Evolutionary conservation across 2,329 filamentous ascomycete genomes (phyloP), one percentile per base, ranked within the genome.

Genomic region (Nothophoma quercina): DNA sequence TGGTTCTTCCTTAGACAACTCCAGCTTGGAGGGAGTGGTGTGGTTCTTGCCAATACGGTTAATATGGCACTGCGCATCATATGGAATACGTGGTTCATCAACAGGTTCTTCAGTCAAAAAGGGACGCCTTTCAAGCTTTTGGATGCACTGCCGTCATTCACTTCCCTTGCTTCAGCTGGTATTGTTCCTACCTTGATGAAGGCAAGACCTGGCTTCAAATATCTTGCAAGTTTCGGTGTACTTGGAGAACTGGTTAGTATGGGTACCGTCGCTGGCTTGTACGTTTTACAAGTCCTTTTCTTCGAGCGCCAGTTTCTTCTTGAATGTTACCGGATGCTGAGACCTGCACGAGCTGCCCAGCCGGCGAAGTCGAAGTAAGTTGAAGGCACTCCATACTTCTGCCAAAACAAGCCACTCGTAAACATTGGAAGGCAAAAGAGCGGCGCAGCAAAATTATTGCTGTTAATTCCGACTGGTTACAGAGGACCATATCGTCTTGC

Each of bases 61-160:
- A 98, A 97, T 71, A 96, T 99, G 93, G 76, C 78, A 0, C 85
- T 93, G 64, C 85, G 95, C 56, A 96, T 96, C 51, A 56, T 85
- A 7, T 99, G 92, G 90, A 95, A 92, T 66, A 75, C 78, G 15
- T 68, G 71, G 35, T 99, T 96, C 69, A 89, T 97, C 50, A 77
- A 72, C 26, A 62, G 71, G 0, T 75, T 65, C 46, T 74, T 75
- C 42, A 44, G 35, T 12, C 34, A 51, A 7, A 64, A 59, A 18
- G 57, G 55, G 1, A 51, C 63, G 9, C 47, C 39, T 8, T 68
- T 69, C 30, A 58, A 44, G n/a, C 21, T 68, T 10, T 38, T 41
- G 10, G 57, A 60, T 4, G 58, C 55, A 2, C 9, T 71, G 33
- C 68, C 70, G 5, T 63, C 56, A 3, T 39, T 60, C 9, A 55